These are phyloP conservation scores for Colletotrichum musae DNA, from an alignment of 2,329 filamentous ascomycete genomes.

Conservation along the genomic window DNA sequence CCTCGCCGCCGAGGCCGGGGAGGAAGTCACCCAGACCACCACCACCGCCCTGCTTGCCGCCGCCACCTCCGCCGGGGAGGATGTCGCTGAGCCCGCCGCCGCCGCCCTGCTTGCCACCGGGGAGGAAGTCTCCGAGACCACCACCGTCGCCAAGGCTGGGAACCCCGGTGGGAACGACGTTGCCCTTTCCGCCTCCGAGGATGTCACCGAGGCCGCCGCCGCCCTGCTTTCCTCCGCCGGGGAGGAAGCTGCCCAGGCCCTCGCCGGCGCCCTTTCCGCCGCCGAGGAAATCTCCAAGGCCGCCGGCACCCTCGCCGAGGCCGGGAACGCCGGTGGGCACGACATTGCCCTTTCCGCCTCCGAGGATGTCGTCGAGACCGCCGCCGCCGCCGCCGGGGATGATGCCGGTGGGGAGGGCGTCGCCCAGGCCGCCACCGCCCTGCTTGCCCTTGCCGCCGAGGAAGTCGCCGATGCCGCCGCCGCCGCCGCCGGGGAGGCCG, in stretches of 20 bases:
- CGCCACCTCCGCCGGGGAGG: background rate
- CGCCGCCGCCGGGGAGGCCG: background rate
- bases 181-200: slow-evolving; percentile 7
- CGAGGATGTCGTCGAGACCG: background rate
- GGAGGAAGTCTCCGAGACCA: background rate
- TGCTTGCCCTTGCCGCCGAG: background rate
- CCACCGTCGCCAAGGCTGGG: background rate
- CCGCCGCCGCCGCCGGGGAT: background rate
- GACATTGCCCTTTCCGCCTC: background rate
- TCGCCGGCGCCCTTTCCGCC: background rate
- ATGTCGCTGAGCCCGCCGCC: background rate
- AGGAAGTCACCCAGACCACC: background rate
- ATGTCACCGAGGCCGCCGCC: background rate
- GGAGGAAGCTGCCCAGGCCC: background rate
- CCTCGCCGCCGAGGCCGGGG: background rate
- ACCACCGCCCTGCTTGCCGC: background rate
- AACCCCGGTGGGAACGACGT: background rate
- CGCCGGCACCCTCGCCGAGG: background rate
- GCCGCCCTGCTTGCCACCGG: background rate
- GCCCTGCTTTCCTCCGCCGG: background rate
- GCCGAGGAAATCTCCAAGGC: background rate
- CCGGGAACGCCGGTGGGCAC: background rate
- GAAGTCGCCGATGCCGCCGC: background rate
- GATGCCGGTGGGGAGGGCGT: background rate
- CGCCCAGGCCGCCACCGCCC: background rate